Evolutionary conservation across 371 early-diverging fungal species (phyloP).

Genomic region (Parasitella parasitica): DNA sequence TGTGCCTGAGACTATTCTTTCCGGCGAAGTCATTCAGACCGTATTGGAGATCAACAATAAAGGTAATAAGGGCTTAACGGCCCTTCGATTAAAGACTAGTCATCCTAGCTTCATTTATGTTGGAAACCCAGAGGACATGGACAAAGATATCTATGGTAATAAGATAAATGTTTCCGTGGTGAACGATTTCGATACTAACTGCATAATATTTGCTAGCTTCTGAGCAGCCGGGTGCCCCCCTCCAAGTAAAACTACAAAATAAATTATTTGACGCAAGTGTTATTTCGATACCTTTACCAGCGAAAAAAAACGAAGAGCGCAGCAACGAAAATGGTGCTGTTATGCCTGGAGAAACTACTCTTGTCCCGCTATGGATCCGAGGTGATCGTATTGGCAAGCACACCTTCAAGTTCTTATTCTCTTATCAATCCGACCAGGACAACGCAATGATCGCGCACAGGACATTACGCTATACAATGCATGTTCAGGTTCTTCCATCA

Average conservation of each 20-base stretch:
- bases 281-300: slow-evolving; percentile 42
- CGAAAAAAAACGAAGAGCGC: slow-evolving; percentile 10
- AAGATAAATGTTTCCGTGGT: background rate
- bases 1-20: slow-evolving; percentile 76
- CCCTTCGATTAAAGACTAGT: slow-evolving; percentile 73
- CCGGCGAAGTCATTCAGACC: slow-evolving; percentile 80
- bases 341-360: slow-evolving; percentile 69
- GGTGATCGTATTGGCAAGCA: slow-evolving; percentile 91
- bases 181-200: background rate
- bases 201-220: background rate
- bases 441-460: slow-evolving; percentile 67
- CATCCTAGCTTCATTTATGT: slow-evolving; percentile 88
- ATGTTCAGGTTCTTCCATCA: slow-evolving; percentile 77
- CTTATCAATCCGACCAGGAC: slow-evolving; percentile 71
- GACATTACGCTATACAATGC: slow-evolving; percentile 60
- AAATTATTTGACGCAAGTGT: slow-evolving; percentile 43
- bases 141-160: slow-evolving; percentile 43
- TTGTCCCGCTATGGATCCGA: slow-evolving; percentile 86
- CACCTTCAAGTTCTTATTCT: slow-evolving; percentile 68
- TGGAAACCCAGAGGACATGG: slow-evolving; percentile 53
- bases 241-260: slow-evolving; percentile 23
- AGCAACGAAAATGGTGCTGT: slow-evolving; percentile 44
- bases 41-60: slow-evolving; percentile 81
- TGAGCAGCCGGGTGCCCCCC: background rate
- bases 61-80: slow-evolving; percentile 73